Evolutionary conservation across 108 stramenopile species (phyloP).

Genomic region (Bacterosira constricta): DNA sequence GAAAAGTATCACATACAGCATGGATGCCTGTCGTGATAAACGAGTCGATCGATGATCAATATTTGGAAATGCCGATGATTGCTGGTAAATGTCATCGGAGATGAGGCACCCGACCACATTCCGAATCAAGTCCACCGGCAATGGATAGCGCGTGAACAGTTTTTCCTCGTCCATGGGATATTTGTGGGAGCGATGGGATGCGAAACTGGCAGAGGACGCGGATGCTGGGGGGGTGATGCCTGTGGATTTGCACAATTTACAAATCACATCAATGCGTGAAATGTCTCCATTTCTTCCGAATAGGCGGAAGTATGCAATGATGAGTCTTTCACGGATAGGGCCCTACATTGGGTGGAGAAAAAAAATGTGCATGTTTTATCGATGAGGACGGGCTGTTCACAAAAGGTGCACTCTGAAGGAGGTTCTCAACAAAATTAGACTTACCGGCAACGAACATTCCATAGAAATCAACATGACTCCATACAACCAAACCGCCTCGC

Average conservation of each 20-base stretch:
- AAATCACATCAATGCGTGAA: conserved; percentile 46
- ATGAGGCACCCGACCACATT: conserved; percentile 53
- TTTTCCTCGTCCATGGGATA: conserved; percentile 40
- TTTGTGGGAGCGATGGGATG: conserved; percentile 20
- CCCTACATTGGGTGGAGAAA: conserved; percentile 16
- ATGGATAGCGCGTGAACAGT: conserved; percentile 52
- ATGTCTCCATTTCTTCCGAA: conserved; percentile 35
- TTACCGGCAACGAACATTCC: conserved; percentile 50
- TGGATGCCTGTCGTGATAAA: conserved; percentile 62
- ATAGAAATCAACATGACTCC: conserved; percentile 64
- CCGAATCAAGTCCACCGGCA: conserved; percentile 30
- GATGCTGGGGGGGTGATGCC: conserved; percentile 18
- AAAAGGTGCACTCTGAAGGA: no score
- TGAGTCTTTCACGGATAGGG: conserved; percentile 57
- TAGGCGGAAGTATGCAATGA: conserved; percentile 56
- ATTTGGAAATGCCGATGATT: conserved; percentile 51
- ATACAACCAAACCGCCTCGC: conserved; percentile 66
- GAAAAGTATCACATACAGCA: conserved; percentile 68
- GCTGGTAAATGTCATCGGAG: conserved; percentile 65
- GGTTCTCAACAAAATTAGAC: no score
- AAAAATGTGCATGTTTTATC: neutral
- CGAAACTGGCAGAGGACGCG: conserved; percentile 7
- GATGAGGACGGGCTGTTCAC: neutral
- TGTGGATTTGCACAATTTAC: conserved; percentile 45
- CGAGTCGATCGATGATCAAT: conserved; percentile 65